Conservation (phyloP, 2,329 filamentous ascomycete species). For the Aspergillus luchuensis region DNA sequence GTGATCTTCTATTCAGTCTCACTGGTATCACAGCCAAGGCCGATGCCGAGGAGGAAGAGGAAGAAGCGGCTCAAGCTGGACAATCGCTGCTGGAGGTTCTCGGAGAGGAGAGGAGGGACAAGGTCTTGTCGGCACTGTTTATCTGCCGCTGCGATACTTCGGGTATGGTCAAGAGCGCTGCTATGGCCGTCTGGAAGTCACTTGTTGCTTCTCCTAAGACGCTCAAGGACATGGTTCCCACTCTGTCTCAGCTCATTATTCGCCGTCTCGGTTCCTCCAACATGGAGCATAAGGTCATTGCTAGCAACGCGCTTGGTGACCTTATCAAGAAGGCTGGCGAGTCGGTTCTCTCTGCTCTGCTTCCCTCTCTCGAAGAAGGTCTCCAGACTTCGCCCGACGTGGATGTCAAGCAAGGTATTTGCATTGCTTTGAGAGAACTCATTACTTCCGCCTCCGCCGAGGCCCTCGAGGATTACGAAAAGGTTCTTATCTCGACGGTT, state of each 20-base stretch:
- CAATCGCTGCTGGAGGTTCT: constrained; percentile 92
- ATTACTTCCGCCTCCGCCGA: constrained; percentile 87
- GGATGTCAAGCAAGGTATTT: constrained; percentile 95
- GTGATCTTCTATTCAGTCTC: constrained; percentile 95
- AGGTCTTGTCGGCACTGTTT: constrained; percentile 93
- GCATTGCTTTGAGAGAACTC: constrained; percentile 90
- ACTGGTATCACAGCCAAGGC: constrained; percentile 84
- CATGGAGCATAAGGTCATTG: constrained; percentile 98
- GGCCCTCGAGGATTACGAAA: constrained; percentile 89
- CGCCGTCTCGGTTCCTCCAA: constrained; percentile 90
- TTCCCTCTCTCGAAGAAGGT: constrained; percentile 91
- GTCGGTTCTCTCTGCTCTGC: constrained; percentile 79
- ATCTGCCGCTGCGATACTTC: constrained; percentile 98
- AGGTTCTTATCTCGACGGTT: constrained; percentile 90
- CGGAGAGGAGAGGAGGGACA: constrained; percentile 94
- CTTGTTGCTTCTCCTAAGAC: constrained; percentile 88
- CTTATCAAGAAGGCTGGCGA: constrained; percentile 97
- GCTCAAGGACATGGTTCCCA: constrained; percentile 92
- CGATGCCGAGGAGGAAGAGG: constrained; percentile 77
- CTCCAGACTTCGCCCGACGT: constrained; percentile 84
- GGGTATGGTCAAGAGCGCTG: constrained; percentile 82
- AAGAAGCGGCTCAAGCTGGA: constrained; percentile 78
- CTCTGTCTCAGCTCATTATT: constrained; percentile 92
- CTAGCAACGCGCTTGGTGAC: constrained; percentile 93
- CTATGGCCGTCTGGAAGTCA: constrained; percentile 94